These are phyloP conservation scores for Verticillium klebahnii DNA, from an alignment of 2,329 filamentous ascomycete species.

Conservation along the genomic window DNA sequence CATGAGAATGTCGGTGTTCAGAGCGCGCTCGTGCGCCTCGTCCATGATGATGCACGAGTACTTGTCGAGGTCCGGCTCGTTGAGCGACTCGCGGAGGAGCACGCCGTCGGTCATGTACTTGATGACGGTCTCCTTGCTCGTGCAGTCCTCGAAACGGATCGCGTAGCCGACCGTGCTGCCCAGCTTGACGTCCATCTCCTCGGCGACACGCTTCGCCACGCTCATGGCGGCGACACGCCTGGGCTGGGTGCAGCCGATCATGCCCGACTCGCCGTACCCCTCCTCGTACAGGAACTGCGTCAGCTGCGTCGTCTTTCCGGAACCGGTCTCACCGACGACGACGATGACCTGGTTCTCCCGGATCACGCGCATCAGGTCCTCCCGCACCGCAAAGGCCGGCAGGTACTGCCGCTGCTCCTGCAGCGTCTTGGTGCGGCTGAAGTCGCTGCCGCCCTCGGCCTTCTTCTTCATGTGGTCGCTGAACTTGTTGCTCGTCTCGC, in stretches of 20 bases:
- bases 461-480: constrained; percentile 84
- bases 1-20: constrained; percentile 97
- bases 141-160: constrained; percentile 97
- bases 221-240: constrained; percentile 98
- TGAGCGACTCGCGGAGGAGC: constrained; percentile 84
- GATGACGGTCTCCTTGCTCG: constrained; percentile 89
- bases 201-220: constrained; percentile 94
- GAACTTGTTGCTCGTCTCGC: constrained; percentile 64
- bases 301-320: constrained; percentile 94
- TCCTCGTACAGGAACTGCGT: constrained; percentile 96
- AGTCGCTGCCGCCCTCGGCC: constrained; percentile 77
- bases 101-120: constrained; percentile 99
- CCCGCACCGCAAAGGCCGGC: constrained; percentile 92
- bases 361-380: constrained; percentile 87
- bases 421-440: constrained; percentile 87
- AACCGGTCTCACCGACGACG: constrained; percentile 94
- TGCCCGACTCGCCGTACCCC: constrained; percentile 79
- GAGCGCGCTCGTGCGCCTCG: constrained; percentile 91
- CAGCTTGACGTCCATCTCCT: constrained; percentile 94
- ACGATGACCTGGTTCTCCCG: constrained; percentile 96
- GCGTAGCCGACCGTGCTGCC: constrained; percentile 90
- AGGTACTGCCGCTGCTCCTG: constrained; percentile 89
- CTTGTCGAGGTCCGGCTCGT: constrained; percentile 86
- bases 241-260: constrained; percentile 96
- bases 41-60: constrained; percentile 99